Conservation (phyloP, 139 green algal species). For the Micractinium sp. region DNA sequence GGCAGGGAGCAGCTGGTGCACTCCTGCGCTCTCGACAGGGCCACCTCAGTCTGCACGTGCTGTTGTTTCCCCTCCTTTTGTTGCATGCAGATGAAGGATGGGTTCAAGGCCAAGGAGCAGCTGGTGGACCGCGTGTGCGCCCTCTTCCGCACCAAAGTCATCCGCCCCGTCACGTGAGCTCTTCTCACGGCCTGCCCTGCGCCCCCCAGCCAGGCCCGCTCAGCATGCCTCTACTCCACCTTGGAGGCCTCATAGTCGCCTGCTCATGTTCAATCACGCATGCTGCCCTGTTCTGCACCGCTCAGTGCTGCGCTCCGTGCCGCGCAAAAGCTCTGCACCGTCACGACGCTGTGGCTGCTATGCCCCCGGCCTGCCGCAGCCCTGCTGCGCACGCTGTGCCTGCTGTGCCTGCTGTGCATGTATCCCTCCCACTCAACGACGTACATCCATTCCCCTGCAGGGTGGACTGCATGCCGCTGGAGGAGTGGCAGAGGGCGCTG, state of each 20-base stretch:
- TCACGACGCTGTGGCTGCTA: neutral
- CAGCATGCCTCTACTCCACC: too few species aligned
- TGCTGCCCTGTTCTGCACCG: neutral
- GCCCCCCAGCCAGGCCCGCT: neutral
- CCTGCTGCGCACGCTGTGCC: neutral
- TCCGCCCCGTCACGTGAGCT: conserved; percentile 19
- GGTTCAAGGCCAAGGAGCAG: conserved; percentile 45
- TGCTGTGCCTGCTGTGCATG: neutral
- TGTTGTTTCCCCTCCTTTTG: too few species aligned
- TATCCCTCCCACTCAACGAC: too few species aligned
- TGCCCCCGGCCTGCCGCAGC: neutral
- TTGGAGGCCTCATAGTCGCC: too few species aligned
- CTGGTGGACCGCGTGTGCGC: conserved; percentile 43
- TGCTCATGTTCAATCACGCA: too few species aligned
- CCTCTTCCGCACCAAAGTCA: conserved; percentile 43
- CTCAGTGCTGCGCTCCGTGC: neutral
- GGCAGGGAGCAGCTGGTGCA: too few species aligned
- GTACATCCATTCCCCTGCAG: neutral
- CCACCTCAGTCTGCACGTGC: too few species aligned
- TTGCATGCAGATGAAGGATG: conserved; percentile 45
- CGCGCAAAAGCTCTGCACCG: neutral
- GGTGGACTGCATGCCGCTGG: conserved; percentile 43
- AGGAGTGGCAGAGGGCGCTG: conserved; percentile 43
- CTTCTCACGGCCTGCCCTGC: too few species aligned
- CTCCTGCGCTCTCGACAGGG: too few species aligned